Base-by-base conservation (phyloP, 106 monocot species). In the Acanthochlamys bracteata region DNA sequence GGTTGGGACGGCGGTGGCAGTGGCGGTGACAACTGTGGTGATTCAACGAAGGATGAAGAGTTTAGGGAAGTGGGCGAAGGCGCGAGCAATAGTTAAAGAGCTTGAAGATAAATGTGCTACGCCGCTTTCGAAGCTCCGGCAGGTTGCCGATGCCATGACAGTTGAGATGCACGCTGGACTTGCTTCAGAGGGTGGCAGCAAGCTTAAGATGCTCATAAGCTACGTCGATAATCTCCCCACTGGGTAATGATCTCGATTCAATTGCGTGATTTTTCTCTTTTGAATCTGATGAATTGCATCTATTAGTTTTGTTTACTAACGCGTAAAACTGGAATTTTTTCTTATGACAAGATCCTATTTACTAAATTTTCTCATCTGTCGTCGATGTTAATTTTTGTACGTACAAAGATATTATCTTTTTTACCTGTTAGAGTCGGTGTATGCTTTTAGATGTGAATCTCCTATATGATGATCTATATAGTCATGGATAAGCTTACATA, bases 121-220 rank as follows among this genome's bases (percentile, higher is more conserved):
- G 8, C 90, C 90, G 63, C 60, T 75, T n/a, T 72, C 42, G 41
- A 83, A 82, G 84, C 84, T 96, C 49, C 55, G 80, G 68, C 80
- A 78, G 75, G 82, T 96, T 20, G 95, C 95, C 17, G 87, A 91
- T 68, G 95, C 84, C 33, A 96, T 96, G 95, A 71, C 75, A 17
- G 90, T 79, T 47, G 95, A 90, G 90, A 96, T 96, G 95, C 80
- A 90, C 63, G 86, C 89, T 9, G 90, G 95, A 11, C 87, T 96
- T 15, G 78, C 77, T 16, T 82, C 90, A 17, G 95, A 96, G 55
- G 82, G 87, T 21, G 87, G 73, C 11, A 93, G 86, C 75, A 82
- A 83, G 72, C 90, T 96, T 39, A 90, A 96, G 87, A 96, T 96
- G 95, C 84, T 96, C 66, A 82, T 96, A 60, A 87, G 90, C 78